These are phyloP conservation scores for Diaporthe helianthi DNA, from an alignment of 2,329 filamentous ascomycete genomes.

Conservation along the genomic window DNA sequence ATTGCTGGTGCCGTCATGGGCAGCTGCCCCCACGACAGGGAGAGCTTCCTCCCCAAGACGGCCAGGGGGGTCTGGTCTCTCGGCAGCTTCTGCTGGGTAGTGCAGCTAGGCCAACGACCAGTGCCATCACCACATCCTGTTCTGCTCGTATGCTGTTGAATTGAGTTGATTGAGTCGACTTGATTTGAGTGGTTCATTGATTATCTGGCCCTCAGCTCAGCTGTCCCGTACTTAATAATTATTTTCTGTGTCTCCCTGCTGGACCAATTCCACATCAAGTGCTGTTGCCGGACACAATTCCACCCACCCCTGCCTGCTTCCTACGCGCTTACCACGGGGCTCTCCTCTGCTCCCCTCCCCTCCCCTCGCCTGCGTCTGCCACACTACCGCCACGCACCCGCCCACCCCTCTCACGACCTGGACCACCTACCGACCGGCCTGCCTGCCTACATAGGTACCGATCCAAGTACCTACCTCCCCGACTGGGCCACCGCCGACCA, in stretches of 20 bases:
- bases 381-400: not conserved
- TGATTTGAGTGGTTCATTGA: not conserved
- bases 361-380: no score
- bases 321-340: not conserved
- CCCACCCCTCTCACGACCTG: not conserved
- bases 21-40: conserved; percentile 36
- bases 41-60: conserved; percentile 31
- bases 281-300: no score
- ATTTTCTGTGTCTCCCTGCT: not conserved
- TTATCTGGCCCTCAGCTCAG: not conserved
- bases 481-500: no score
- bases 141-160: not conserved
- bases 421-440: not conserved
- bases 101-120: not conserved
- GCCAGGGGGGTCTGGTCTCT: no score
- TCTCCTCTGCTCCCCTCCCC: not conserved
- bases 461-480: no score
- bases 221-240: not conserved
- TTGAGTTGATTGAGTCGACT: not conserved
- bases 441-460: no score
- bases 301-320: not conserved
- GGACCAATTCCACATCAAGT: not conserved
- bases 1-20: conserved; percentile 7
- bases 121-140: not conserved
- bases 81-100: no score